Percentiles rank a stretch among this genome's conserved stretches.
These are phyloP conservation scores for Podila minutissima DNA, from an alignment of 192 early-diverging fungal genomes.

Conservation along the genomic window DNA sequence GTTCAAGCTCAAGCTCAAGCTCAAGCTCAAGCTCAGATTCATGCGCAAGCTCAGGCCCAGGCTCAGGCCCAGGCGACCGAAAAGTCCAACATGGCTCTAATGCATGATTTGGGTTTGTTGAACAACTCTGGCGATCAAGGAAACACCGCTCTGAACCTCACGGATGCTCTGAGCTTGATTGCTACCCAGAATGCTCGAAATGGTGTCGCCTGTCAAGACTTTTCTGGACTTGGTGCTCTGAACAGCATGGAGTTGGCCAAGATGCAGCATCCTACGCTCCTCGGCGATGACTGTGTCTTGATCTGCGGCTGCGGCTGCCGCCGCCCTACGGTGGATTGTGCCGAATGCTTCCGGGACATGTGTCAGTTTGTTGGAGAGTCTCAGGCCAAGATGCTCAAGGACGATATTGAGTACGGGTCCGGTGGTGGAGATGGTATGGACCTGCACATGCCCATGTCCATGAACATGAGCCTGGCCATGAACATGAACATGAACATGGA, in stretches of 20 bases:
- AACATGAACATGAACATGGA: slow-evolving; percentile 12
- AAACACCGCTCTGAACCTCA: slow-evolving; percentile 12
- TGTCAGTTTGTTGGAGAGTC: slow-evolving; percentile 44
- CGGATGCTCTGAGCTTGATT: slow-evolving; percentile 35
- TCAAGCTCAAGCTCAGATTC: neutral
- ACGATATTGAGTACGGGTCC: slow-evolving; percentile 25
- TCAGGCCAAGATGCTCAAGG: slow-evolving; percentile 42
- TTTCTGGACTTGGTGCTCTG: slow-evolving; percentile 2
- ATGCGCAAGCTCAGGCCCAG: neutral
- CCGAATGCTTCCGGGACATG: slow-evolving; percentile 47
- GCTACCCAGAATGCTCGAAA: slow-evolving; percentile 5
- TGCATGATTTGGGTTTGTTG: neutral
- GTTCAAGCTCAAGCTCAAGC: neutral
- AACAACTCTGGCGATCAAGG: neutral
- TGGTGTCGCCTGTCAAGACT: neutral
- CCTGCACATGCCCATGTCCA: neutral
- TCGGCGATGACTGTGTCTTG: slow-evolving; percentile 28
- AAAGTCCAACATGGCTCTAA: slow-evolving; percentile 16
- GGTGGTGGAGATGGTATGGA: slow-evolving; percentile 18
- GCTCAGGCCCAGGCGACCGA: neutral
- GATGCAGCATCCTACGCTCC: slow-evolving; percentile 48
- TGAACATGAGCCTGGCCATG: slow-evolving; percentile 18
- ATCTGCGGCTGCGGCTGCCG: slow-evolving; percentile 48
- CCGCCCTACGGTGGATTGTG: slow-evolving; percentile 44
- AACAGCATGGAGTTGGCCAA: slow-evolving; percentile 18